Base-by-base conservation (phyloP, 306 rosid species). In the Cercis canadensis region DNA sequence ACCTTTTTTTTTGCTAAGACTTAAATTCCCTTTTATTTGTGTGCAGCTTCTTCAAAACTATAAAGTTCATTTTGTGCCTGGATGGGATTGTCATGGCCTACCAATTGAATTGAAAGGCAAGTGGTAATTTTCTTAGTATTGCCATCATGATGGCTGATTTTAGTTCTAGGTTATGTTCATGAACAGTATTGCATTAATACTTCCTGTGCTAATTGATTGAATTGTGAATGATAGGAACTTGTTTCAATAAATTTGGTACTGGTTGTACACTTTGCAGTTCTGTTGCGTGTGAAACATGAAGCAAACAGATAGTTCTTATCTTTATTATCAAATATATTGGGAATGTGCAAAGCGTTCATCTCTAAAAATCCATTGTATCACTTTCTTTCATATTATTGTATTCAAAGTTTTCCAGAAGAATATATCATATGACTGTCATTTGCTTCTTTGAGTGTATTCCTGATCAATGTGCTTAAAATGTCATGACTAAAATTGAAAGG, bases 21-120 rank as follows among this genome's bases (percentile, higher is more conserved):
- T 74, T 72, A 45, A 10, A 31, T 72, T 15, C 37, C 39, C 65
- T 75, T 75, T 19, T 56, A 40, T 76, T 57, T 57, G 44, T 65
- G 69, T 67, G 68, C 88, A 94, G 99, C 86, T 94, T 74, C 99
- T 94, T 83, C 99, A 89, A 82, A 94, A 91, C 79, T 86, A 83
- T 73, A 86, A 89, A 89, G 96, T 91, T 78, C 87, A 74, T 59
- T 94, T 84, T 78, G 93, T 94, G 70, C 99, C 99, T 75, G 99
- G 99, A 52, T 94, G 99, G 99, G 99, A 94, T 84, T 94, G 99
- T 73, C 99, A 94, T 86, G 99, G 97, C 73, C 86, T 94, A 73
- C 99, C 99, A 70, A 94, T 94, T 80, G 99, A 94, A 69, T 85
- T 94, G 76, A 94, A 94, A 91, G 99, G 99, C 81, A 94, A 87